Evolutionary conservation across 768 basidiomycete species (phyloP), one percentile per base, ranked within the genome.

Genomic region (Boletus vermiculosoides): DNA sequence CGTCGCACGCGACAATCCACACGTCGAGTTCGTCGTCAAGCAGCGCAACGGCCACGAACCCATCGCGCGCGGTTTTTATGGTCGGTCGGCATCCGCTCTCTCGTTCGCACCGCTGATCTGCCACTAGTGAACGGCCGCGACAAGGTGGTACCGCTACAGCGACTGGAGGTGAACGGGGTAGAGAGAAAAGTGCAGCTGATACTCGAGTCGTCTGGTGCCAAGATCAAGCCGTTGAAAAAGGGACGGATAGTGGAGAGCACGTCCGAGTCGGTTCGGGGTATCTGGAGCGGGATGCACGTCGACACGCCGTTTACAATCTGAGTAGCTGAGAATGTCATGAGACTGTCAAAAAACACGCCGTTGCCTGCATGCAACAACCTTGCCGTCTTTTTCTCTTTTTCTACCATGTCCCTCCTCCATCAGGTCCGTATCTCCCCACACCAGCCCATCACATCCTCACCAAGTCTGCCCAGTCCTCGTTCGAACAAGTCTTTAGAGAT

Each of bases 271-370:
- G 79, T 90, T 11, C 85, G 93, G 70, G 93, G 93, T 52, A 90
- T 94, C 61, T 94, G 92, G 92, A 90, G 87, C 68, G 91, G 92
- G 20, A 73, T 94, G 59, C 93, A 95, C 64, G 88, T 88, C 61
- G 83, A 85, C 64, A 82, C 86, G 54, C 86, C 88, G 18, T 82
- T 79, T 76, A 76, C 74, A 57, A 78, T 84, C 67, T 80, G 60
- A 65, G 57, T 42, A 63, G 47, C 25, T 30, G 28, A 40, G 13
- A 51, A 51, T 51, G 60, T 57, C 37, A 42, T 37, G 34, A 33
- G 48, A 37, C 59, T 64, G 68, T 64, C 68, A 71, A 11, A 63
- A 67, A 69, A 73, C 71, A 72, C 71, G 71, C 72, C 57, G 44
- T 54, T 58, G 54, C 71, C 71, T 65, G 69, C 70, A 62, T 50